A percentile compares a stretch with the other conserved stretches of the same genome.
Evolutionary conservation across 1,284 basidiomycete genomes (phyloP).

Genomic region (Sanghuangporus weigelae): DNA sequence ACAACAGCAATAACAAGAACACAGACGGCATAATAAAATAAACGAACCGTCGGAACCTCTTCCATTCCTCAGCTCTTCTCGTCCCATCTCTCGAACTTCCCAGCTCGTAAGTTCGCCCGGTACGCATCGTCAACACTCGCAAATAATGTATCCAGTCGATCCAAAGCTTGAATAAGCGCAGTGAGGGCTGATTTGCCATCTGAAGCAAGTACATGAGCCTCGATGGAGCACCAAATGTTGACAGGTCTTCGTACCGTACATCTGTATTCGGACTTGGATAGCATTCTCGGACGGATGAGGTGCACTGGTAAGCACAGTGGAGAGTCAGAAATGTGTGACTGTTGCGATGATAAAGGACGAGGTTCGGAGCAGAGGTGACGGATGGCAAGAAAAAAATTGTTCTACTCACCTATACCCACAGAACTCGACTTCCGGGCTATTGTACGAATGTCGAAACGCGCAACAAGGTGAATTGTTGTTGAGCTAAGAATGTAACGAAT

Average conservation of each 20-base stretch:
- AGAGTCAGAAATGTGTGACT: neutral
- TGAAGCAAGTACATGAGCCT: conserved; percentile 27
- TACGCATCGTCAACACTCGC: conserved; percentile 65
- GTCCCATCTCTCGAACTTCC: conserved; percentile 58
- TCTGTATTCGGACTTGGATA: conserved; percentile 95
- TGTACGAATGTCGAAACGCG: neutral
- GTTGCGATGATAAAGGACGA: neutral
- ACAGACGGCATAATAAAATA: neutral
- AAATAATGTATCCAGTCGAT: conserved; percentile 72
- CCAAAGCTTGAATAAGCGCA: conserved; percentile 70
- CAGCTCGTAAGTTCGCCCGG: conserved; percentile 46
- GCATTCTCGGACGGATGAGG: conserved; percentile 97
- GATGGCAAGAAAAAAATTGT: neutral
- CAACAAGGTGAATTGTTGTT: neutral
- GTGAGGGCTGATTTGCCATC: conserved; percentile 77
- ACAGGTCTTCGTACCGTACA: conserved; percentile 77
- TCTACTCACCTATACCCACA: conserved; percentile 86
- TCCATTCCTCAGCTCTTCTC: conserved; percentile 46
- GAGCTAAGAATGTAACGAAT: neutral
- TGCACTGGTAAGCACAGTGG: conserved; percentile 44
- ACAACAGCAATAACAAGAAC: too few relatives aligned
- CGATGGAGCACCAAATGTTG: neutral
- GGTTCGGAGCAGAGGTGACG: neutral
- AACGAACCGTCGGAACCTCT: neutral
- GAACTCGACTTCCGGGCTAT: conserved; percentile 97